Conservation (phyloP, 768 basidiomycete species). For the Tricholoma sp. region DNA sequence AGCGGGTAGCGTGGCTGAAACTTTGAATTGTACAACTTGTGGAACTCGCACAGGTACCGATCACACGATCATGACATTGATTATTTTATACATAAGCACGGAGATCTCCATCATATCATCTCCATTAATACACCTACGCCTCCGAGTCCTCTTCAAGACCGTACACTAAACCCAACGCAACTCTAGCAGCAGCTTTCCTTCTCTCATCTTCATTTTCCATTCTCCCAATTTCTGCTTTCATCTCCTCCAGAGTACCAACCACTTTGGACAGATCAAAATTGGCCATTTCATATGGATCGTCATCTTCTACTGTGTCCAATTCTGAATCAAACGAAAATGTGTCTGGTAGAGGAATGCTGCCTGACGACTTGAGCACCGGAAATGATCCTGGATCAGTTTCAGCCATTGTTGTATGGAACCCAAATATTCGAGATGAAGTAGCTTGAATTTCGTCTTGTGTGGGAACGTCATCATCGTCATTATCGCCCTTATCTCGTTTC, state of each 20-base stretch:
- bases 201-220: conserved; percentile 61
- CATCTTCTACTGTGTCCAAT: conserved; percentile 1
- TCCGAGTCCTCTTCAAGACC: conserved; percentile 49
- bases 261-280: conserved; percentile 61
- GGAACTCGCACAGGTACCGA: too few species aligned
- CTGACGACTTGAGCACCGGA: neutral
- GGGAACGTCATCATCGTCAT: conserved; percentile 34
- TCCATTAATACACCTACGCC: too few species aligned
- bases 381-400: neutral
- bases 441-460: conserved; percentile 43
- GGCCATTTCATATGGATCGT: conserved; percentile 29
- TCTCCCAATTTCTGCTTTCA: conserved; percentile 70
- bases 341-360: neutral
- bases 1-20: too few species aligned
- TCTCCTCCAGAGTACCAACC: conserved; percentile 54
- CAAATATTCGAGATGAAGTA: conserved; percentile 49
- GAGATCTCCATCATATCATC: neutral
- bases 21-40: too few species aligned
- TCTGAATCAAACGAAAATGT: conserved; percentile 3
- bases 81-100: neutral
- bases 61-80: neutral
- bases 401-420: conserved; percentile 10
- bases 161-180: conserved; percentile 70
- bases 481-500: conserved; percentile 18
- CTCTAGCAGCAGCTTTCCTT: conserved; percentile 62